Base-by-base conservation (phyloP, 2,329 filamentous ascomycete species). In the Pseudogymnoascus sp. region DNA sequence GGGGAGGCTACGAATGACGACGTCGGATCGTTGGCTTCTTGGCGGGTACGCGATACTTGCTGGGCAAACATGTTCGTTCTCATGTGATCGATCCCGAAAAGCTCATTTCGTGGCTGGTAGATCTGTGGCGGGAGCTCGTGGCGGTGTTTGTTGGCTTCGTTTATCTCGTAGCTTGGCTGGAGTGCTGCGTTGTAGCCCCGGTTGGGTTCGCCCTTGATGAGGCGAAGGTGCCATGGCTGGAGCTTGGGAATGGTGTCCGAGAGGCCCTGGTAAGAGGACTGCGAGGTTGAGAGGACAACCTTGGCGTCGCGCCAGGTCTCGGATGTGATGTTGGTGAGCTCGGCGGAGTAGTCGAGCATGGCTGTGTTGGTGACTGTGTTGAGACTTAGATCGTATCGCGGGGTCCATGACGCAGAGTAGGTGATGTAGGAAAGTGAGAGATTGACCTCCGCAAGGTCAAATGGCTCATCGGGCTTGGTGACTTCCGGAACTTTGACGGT, bases 341-440 rank as follows among this genome's bases (percentile, higher is more conserved):
- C 80, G 38, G 85, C 85, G 20, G 77, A 74, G 63, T 82, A 82
- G 18, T 76, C 71, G 41, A 81, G 70, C 4, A 68, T 58, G 2
- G 71, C 73, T 4, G 65, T 68, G 8, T 66, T 64, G 16, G 71
- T 70, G 37, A 68, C 63, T 3, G 72, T 73, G 58, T 72, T 70
- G 11, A 82, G 73, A n/a, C 70, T 74, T 35, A 81, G 67, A 63
- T 82, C 77, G 63, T 81, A 81, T 14, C 78, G 74, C 35, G 79
- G 77, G 8, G 69, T 69, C 79, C 79, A 82, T 1, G 67, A 75
- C 0, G 77, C 77, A 20, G 73, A 67, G 39, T 69, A 67, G 4
- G 69, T 72, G 60, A 71, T 69, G 60, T 72, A 72, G 11, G 67
- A 71, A 14, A 72, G 60, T 0, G 66, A 68, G 2, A 72, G 62